Evolutionary conservation across 2,329 filamentous ascomycete species (phyloP).

Genomic region (Xylaria hypoxylon): DNA sequence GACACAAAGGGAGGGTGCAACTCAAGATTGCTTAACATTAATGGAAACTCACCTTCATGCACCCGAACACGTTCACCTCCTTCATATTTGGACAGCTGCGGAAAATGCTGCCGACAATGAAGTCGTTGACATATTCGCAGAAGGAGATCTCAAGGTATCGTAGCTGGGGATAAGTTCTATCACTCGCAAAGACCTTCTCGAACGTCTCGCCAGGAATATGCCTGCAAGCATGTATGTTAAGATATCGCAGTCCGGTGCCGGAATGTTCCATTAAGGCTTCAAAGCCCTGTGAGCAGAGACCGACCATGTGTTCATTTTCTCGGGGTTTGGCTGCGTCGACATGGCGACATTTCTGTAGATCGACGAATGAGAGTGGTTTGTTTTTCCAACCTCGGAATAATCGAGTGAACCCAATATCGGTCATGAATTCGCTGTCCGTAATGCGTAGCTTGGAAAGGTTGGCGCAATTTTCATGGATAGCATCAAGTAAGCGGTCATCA

Average conservation of each 20-base stretch:
- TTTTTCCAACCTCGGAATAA: slow-evolving; percentile 85
- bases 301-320: slow-evolving; percentile 73
- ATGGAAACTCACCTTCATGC: slow-evolving; percentile 66
- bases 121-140: slow-evolving; percentile 74
- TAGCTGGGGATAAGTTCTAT: slow-evolving; percentile 74
- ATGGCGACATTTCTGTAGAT: slow-evolving; percentile 82
- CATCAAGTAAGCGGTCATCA: slow-evolving; percentile 76
- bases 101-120: slow-evolving; percentile 73
- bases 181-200: slow-evolving; percentile 75
- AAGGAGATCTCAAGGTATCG: slow-evolving; percentile 82
- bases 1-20: background rate
- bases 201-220: slow-evolving; percentile 81
- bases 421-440: slow-evolving; percentile 79
- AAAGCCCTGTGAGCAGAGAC: slow-evolving; percentile 81
- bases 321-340: slow-evolving; percentile 77
- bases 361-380: slow-evolving; percentile 74
- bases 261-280: slow-evolving; percentile 87
- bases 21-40: background rate
- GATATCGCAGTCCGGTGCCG: slow-evolving; percentile 69
- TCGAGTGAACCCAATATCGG: slow-evolving; percentile 76
- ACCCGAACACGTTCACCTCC: slow-evolving; percentile 72
- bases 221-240: slow-evolving; percentile 87
- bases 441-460: slow-evolving; percentile 82
- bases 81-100: slow-evolving; percentile 70
- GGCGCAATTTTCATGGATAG: slow-evolving; percentile 77